Percentiles rank a stretch among this genome's conserved stretches.
Conservation (phyloP, 2,329 filamentous ascomycete genomes). For the Nectriaceae sp. region DNA sequence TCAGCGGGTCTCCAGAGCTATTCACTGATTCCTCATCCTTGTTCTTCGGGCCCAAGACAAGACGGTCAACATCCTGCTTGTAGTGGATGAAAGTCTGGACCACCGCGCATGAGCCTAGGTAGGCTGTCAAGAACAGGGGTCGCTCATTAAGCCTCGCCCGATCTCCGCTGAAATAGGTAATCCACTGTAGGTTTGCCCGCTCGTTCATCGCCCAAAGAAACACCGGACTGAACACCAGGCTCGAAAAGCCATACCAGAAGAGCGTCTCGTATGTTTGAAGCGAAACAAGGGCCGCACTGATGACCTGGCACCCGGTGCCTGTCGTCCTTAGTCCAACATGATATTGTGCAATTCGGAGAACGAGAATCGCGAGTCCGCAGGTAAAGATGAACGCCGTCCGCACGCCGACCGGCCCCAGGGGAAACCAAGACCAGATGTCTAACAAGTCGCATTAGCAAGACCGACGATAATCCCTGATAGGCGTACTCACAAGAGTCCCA, state of each 20-base stretch:
- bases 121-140: constrained; percentile 75
- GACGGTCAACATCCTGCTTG: constrained; percentile 70
- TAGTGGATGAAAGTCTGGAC: constrained; percentile 72
- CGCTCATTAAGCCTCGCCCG: constrained; percentile 81
- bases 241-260: constrained; percentile 76
- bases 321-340: constrained; percentile 75
- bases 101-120: constrained; percentile 68
- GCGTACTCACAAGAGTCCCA: constrained; percentile 66
- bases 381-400: constrained; percentile 76
- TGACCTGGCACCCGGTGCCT: constrained; percentile 65
- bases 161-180: constrained; percentile 71
- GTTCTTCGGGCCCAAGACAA: constrained; percentile 43
- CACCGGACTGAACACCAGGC: constrained; percentile 76
- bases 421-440: constrained; percentile 89
- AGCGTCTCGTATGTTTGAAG: constrained; percentile 68
- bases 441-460: constrained; percentile 16
- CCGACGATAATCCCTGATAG: not conserved
- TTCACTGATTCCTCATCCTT: constrained; percentile 27
- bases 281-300: constrained; percentile 58
- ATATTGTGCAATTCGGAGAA: constrained; percentile 83
- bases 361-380: constrained; percentile 74
- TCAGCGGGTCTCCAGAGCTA: constrained; percentile 33
- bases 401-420: constrained; percentile 72
- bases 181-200: constrained; percentile 67
- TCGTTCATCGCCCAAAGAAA: constrained; percentile 73